These are phyloP conservation scores for Neonectria coccinea DNA, from an alignment of 2,329 filamentous ascomycete genomes.

Conservation along the genomic window DNA sequence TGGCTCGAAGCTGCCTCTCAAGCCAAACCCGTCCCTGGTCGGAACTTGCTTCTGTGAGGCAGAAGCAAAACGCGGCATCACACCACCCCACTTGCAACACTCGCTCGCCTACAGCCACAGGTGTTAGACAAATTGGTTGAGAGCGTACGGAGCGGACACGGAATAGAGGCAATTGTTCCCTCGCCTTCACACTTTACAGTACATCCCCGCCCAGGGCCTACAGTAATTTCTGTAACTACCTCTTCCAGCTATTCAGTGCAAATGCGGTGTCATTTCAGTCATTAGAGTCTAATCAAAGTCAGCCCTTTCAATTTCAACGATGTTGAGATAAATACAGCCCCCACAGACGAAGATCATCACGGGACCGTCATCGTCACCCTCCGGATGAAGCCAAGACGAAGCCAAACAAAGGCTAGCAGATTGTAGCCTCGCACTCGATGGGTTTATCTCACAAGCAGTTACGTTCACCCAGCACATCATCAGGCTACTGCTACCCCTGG, in stretches of 20 bases:
- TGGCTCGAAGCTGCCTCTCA: background rate
- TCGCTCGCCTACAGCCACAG: background rate
- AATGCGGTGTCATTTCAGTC: background rate
- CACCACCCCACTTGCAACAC: background rate
- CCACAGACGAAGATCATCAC: conserved; percentile 42
- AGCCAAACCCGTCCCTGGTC: background rate
- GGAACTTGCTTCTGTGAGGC: background rate
- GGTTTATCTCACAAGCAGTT: background rate
- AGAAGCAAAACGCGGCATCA: conserved; percentile 1
- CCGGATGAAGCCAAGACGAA: conserved; percentile 20
- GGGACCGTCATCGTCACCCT: conserved; percentile 30
- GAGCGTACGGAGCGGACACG: background rate
- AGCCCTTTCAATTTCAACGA: conserved; percentile 1
- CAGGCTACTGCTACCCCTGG: conserved; percentile 12
- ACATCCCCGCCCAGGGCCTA: background rate
- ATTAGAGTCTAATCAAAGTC: background rate
- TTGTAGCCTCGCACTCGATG: background rate
- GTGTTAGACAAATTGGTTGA: conserved; percentile 1
- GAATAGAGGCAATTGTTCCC: background rate
- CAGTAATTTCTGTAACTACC: background rate
- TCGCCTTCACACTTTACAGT: background rate
- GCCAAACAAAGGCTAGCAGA: conserved; percentile 4
- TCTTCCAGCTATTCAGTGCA: background rate
- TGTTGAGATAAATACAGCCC: conserved; percentile 30
- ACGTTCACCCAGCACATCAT: conserved; percentile 18